Base-by-base conservation (phyloP, 176 grass and related monocot species). In the Lolium multiflorum region DNA sequence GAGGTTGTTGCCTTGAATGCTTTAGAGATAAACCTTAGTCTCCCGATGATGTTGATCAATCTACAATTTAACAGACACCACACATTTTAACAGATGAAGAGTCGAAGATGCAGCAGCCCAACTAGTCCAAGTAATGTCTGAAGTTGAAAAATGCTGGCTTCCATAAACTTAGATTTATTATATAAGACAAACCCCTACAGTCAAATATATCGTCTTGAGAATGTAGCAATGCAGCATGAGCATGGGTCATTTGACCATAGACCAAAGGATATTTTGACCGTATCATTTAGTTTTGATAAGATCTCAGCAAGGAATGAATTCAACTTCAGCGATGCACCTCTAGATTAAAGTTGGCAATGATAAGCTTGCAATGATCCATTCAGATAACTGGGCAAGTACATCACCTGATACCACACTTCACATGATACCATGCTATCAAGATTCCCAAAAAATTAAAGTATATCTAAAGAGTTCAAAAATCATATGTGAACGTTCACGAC, bases 131-230 rank as follows among this genome's bases (percentile, higher is more conserved):
- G 13, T 25, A 48, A 14, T 47, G 43, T 46, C 38, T 21, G 21
- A 73, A 48, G 0, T 22, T n/a, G 13, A 47, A 49, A 72, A 51
- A 74, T 3, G 41, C 3, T 15, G 3, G 13, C 47, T 74, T 74
- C 31, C 22, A 74, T 74, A 51, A 74, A 74, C 21, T 49, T 73
- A 7, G 70, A 11, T 11, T 44, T 14, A 46, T 9, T 81, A 66
- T 50, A 24, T 26, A 13, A 31, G 61, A 13, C 64, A 21, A 73
- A n/a, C 55, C 7, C n/a, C 37, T 6, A 76, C 14, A 59, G 26
- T 31, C 41, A 54, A 60, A 89, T 68, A 56, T 11, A 80, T 2
- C n/a, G 18, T 71, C 76, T 24, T 16, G 18, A 26, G 54, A 63
- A 77, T 13, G 25, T 35, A 56, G 3, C 71, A 44, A 58, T 35